Evolutionary conservation across 179 eudicot species (phyloP), one percentile per base, ranked within the genome.

Genomic region (Silene coronaria): DNA sequence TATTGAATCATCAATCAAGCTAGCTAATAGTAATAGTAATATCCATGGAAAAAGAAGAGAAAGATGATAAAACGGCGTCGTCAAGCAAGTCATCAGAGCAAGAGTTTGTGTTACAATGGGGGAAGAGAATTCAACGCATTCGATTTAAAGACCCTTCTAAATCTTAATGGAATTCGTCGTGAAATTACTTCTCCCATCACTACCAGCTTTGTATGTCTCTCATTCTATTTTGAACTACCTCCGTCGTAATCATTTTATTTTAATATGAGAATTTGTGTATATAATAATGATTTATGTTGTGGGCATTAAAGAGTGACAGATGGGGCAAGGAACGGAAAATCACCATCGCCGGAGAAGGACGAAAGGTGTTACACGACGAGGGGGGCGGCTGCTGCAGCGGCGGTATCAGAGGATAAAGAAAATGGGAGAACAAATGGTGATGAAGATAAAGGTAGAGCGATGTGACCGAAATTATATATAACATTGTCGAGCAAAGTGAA

Each of bases 101-200:
- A 9, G 88, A 87, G 71, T 80, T 84, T 68, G 79, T 87, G 55
- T 63, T 90, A 28, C 87, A 85, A 79, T 88, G 95, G 95, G 91
- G 95, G 17, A 90, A 90, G 70, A 83, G 90, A 65, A 76, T 86
- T 5, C 67, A 89, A 79, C 83, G 90, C 70, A 81, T 84, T 23
- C 77, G 89, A n/a, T 60, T 88, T 12, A 88, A 88, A 71, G 78
- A 79, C 30, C 78, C 81, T 0, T 79, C 72, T 55, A 77, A 76
- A 34, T 77, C 82, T 62, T 23, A 67, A 71, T 53, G 81, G 78
- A 45, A 66, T 74, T 61, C 90, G 90, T 59, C 85, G 88, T 62
- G 78, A 71, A 82, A 85, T 85, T 73, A 70, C 83, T 3, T 77
- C 87, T 55, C 78, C 80, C 16, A 62, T 81, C 62, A 67, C 79